phyloP scores from a whole-genome alignment of 768 basidiomycete genomes.

The Hortiboletus flavorubellus region DNA sequence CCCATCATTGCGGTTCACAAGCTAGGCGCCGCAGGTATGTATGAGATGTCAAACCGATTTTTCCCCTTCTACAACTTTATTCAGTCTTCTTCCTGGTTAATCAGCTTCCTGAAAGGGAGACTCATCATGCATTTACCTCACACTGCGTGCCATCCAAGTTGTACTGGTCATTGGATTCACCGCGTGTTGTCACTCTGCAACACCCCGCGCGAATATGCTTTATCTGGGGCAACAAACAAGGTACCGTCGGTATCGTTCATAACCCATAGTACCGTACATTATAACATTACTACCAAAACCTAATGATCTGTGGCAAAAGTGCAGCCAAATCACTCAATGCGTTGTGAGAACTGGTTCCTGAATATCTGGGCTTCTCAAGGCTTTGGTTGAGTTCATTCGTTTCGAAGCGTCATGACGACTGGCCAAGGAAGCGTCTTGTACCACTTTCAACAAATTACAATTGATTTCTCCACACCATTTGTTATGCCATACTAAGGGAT shows the following conservation, averaged over 20 bases:
- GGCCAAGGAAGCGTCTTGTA: not conserved
- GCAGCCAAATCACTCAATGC: too few species aligned
- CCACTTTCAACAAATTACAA: not conserved
- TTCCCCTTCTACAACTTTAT: not conserved
- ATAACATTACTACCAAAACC: too few species aligned
- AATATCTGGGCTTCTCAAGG: too few species aligned
- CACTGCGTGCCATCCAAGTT: not conserved
- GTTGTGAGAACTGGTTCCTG: not conserved
- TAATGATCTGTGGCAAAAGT: too few species aligned
- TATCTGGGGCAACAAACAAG: not conserved
- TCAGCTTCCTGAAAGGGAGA: not conserved
- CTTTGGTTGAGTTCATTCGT: not conserved
- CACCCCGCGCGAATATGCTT: not conserved
- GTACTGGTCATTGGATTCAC: too few species aligned
- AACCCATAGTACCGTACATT: too few species aligned
- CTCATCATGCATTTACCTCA: not conserved
- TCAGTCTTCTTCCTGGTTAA: not conserved
- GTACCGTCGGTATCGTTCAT: too few species aligned
- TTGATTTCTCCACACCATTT: not conserved
- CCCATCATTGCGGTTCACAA: too few species aligned
- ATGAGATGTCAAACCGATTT: not conserved
- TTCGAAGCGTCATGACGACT: not conserved
- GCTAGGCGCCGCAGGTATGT: not conserved
- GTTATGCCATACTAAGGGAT: not conserved
- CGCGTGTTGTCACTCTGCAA: not conserved